A percentile compares a stretch with the other conserved stretches of the same genome.
phyloP scores from a whole-genome alignment of 306 rosid genomes.

The Begonia loranthoides region DNA sequence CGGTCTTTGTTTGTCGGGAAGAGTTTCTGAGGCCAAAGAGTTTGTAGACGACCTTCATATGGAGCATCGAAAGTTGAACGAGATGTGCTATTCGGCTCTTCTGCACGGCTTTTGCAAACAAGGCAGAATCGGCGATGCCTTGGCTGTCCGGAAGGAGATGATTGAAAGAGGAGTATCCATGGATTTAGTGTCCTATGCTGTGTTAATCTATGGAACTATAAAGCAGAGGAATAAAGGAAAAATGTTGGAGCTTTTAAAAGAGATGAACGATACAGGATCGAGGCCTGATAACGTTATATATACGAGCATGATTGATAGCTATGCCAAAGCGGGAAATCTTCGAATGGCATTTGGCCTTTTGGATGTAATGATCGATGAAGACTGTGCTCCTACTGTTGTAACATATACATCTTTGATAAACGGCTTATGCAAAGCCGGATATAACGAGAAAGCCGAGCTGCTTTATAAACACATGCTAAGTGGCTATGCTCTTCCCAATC shows the following conservation, averaged over 20 bases:
- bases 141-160: slow-evolving; percentile 59
- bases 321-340: slow-evolving; percentile 52
- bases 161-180: slow-evolving; percentile 54
- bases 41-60: slow-evolving; percentile 57
- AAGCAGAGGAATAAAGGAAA: slow-evolving; percentile 39
- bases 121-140: slow-evolving; percentile 72
- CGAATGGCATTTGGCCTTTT: slow-evolving; percentile 46
- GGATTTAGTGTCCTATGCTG: slow-evolving; percentile 76
- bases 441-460: slow-evolving; percentile 45
- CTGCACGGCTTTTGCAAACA: slow-evolving; percentile 71
- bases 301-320: slow-evolving; percentile 74
- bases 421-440: slow-evolving; percentile 75
- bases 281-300: slow-evolving; percentile 68
- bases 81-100: slow-evolving; percentile 76
- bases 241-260: slow-evolving; percentile 40
- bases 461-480: slow-evolving; percentile 50
- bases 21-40: slow-evolving; percentile 70
- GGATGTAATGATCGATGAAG: slow-evolving; percentile 69
- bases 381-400: slow-evolving; percentile 62
- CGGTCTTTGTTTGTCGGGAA: slow-evolving; percentile 65
- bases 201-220: slow-evolving; percentile 56
- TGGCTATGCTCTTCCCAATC: slow-evolving; percentile 41
- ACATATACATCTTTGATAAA: slow-evolving; percentile 73
- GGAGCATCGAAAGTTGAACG: slow-evolving; percentile 44
- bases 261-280: slow-evolving; percentile 53